A percentile compares a stretch with the other conserved stretches of the same genome.
Evolutionary conservation across 1,139 yeast genomes (phyloP).

Genomic region (Candida anutae): DNA sequence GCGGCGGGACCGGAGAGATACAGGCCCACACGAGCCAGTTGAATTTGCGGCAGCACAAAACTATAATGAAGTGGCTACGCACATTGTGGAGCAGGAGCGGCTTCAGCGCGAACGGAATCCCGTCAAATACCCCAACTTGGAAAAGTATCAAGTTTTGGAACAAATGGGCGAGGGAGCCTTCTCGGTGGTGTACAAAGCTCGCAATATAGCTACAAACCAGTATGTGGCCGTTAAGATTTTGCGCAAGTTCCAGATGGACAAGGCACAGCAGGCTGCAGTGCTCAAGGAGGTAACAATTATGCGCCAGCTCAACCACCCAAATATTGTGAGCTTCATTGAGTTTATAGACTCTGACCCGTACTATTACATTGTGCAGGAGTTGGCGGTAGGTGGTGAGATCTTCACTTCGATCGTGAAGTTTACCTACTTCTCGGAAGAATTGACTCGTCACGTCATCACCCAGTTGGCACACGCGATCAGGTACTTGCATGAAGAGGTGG

Average conservation of each 20-base stretch:
- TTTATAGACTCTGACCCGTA: conserved; percentile 41
- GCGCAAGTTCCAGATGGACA: conserved; percentile 48
- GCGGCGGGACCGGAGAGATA: too few species aligned
- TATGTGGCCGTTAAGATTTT: conserved; percentile 55
- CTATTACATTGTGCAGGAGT: conserved; percentile 49
- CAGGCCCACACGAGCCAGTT: conserved; percentile 1
- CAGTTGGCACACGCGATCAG: conserved; percentile 45
- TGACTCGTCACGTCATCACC: conserved; percentile 43
- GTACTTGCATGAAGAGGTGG: conserved; percentile 48
- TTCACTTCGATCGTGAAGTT: conserved; percentile 50
- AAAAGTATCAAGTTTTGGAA: conserved; percentile 38
- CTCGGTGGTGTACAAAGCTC: conserved; percentile 77
- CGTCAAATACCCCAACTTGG: conserved; percentile 34
- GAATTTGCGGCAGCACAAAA: conserved; percentile 24
- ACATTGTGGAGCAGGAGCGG: conserved; percentile 58
- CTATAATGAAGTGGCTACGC: conserved; percentile 48
- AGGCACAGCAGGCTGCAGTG: conserved; percentile 45
- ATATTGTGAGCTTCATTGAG: conserved; percentile 40
- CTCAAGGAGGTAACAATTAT: conserved; percentile 53
- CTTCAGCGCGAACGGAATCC: conserved; percentile 24
- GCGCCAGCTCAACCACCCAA: conserved; percentile 46
- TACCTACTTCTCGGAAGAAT: conserved; percentile 49
- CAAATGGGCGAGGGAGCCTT: conserved; percentile 81
- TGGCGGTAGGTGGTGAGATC: conserved; percentile 49
- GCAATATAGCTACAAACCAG: conserved; percentile 31